phyloP scores from a whole-genome alignment of 805 yeast species.

The Ogataea parapolymorpha region DNA sequence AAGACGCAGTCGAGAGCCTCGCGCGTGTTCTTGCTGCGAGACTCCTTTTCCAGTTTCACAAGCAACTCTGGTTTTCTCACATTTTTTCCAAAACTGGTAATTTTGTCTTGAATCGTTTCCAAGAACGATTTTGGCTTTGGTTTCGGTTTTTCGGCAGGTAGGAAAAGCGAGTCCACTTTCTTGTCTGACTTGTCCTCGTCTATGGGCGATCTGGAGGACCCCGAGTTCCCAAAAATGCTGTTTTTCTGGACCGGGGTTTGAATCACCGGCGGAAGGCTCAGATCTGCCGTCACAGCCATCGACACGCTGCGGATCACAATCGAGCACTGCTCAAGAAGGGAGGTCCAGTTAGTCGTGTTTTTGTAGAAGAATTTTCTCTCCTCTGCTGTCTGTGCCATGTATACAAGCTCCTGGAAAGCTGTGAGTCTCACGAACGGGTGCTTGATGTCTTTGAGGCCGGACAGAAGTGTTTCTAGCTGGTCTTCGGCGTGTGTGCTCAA shows the following conservation, averaged over 20 bases:
- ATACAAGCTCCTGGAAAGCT: conserved; percentile 75
- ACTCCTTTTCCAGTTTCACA: conserved; percentile 3
- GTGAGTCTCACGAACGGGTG: conserved; percentile 51
- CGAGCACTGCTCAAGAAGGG: conserved; percentile 58
- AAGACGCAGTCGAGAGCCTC: conserved; percentile 4
- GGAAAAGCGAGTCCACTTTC: conserved; percentile 4
- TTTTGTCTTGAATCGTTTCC: background rate
- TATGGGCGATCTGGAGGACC: conserved; percentile 14
- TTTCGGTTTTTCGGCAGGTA: conserved; percentile 3
- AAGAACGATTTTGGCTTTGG: background rate
- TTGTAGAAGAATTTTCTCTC: conserved; percentile 52
- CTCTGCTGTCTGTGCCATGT: conserved; percentile 50
- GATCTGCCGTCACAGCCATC: conserved; percentile 23
- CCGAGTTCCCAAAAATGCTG: conserved; percentile 29
- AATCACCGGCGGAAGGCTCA: conserved; percentile 10
- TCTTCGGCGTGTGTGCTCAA: conserved; percentile 56
- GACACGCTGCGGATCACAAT: conserved; percentile 44
- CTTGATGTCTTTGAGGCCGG: conserved; percentile 56
- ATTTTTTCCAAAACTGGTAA: background rate
- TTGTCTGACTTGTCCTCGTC: conserved; percentile 13
- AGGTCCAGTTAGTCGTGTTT: conserved; percentile 47
- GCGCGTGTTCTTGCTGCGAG: background rate
- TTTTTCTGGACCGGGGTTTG: conserved; percentile 1
- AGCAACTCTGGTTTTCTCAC: conserved; percentile 5
- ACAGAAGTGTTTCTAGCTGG: conserved; percentile 59